Conservation (phyloP, 805 yeast species). For the Spathaspora boniae region DNA sequence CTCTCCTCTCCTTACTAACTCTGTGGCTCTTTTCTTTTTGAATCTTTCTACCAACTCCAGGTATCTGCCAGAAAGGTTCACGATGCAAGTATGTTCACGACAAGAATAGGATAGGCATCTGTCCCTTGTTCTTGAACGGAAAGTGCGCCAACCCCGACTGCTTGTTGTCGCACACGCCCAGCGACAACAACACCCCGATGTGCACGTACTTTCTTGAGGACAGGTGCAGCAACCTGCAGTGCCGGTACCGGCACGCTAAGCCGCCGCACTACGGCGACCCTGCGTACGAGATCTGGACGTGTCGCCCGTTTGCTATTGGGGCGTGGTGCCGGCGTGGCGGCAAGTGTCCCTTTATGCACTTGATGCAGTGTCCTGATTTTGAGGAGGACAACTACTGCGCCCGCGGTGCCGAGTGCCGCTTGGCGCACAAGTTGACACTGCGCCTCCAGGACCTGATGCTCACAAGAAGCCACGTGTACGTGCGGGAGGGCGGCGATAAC, state of each 20-base stretch:
- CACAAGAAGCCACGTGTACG: constrained; percentile 13
- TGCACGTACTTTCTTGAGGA: constrained; percentile 26
- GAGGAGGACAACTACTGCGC: constrained; percentile 60
- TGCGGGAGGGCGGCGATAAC: constrained; percentile 11
- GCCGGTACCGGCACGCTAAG: constrained; percentile 46
- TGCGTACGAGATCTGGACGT: constrained; percentile 41
- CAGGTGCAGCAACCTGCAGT: constrained; percentile 41
- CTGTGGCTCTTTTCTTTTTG: constrained; percentile 12
- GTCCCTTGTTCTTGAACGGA: constrained; percentile 47
- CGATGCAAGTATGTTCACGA: constrained; percentile 56
- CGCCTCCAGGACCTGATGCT: constrained; percentile 24
- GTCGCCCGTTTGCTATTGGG: constrained; percentile 64
- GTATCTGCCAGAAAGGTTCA: constrained; percentile 50
- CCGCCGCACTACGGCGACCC: constrained; percentile 48
- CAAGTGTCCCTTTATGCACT: constrained; percentile 55
- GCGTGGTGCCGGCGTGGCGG: constrained; percentile 68
- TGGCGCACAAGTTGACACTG: constrained; percentile 42
- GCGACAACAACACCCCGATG: constrained; percentile 53
- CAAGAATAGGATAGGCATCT: constrained; percentile 48
- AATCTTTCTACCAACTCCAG: constrained; percentile 28
- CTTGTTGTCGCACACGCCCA: constrained; percentile 51
- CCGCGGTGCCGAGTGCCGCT: constrained; percentile 46
- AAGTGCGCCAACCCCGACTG: constrained; percentile 50
- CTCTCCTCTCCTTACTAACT: constrained; percentile 10
- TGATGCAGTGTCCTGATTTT: constrained; percentile 67